phyloP scores from a whole-genome alignment of 805 yeast genomes.

The Wickerhamomyces sydowiorum region DNA sequence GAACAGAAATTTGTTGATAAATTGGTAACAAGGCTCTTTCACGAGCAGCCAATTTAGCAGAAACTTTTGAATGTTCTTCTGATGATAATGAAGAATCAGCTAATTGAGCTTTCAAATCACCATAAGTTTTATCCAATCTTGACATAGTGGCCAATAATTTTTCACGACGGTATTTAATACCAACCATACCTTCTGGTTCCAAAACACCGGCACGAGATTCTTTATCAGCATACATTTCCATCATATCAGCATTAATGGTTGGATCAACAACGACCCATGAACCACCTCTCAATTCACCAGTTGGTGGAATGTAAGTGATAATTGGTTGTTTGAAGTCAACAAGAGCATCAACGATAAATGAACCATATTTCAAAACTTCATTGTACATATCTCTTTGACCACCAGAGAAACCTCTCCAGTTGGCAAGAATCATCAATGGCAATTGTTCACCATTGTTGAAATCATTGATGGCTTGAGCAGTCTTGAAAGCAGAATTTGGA shows the following conservation, averaged over 20 bases:
- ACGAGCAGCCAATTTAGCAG: constrained; percentile 67
- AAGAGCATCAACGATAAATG: constrained; percentile 94
- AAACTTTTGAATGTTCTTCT: constrained; percentile 61
- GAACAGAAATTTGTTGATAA: constrained; percentile 87
- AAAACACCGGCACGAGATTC: constrained; percentile 96
- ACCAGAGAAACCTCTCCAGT: constrained; percentile 99
- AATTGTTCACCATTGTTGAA: constrained; percentile 97
- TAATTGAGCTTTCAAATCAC: constrained; percentile 56
- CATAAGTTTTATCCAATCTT: constrained; percentile 77
- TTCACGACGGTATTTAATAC: constrained; percentile 94
- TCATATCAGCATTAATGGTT: constrained; percentile 91
- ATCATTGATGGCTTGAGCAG: constrained; percentile 97
- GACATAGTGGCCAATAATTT: constrained; percentile 87
- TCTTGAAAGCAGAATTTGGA: constrained; percentile 98
- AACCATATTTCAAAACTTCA: constrained; percentile 95
- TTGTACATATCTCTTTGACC: constrained; percentile 99
- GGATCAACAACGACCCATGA: constrained; percentile 99
- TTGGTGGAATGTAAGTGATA: constrained; percentile 95
- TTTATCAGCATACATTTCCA: constrained; percentile 98
- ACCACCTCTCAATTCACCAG: constrained; percentile 99
- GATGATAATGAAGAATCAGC: constrained; percentile 45
- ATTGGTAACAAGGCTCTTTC: constrained; percentile 79
- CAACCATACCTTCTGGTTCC: constrained; percentile 99
- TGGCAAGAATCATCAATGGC: constrained; percentile 95
- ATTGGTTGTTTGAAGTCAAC: constrained; percentile 96